A percentile compares a stretch with the other conserved stretches of the same genome.
phyloP scores from a whole-genome alignment of 2,329 filamentous ascomycete species.

The Penicillium verrucosum region DNA sequence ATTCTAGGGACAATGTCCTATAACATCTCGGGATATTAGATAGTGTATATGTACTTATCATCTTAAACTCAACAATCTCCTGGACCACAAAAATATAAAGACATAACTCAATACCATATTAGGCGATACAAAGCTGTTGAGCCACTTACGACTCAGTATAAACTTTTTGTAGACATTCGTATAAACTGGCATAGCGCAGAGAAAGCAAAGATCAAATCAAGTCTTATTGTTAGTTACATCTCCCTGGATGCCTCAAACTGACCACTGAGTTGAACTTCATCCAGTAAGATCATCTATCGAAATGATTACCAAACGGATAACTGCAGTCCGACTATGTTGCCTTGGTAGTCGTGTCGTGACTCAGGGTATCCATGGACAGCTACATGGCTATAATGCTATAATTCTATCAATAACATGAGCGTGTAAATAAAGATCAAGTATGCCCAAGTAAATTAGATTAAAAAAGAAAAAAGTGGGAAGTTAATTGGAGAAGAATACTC shows the following conservation, averaged over 20 bases:
- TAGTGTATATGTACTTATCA: neutral
- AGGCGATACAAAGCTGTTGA: neutral
- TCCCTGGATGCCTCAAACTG: neutral
- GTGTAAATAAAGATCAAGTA: neutral
- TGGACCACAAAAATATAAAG: neutral
- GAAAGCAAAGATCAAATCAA: neutral
- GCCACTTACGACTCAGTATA: neutral
- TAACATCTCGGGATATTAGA: neutral
- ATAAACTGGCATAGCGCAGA: neutral
- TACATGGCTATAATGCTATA: neutral
- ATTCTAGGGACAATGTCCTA: too few species aligned
- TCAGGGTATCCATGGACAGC: neutral
- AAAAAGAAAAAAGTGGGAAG: neutral
- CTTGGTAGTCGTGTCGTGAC: neutral
- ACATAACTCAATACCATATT: neutral
- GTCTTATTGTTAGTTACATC: neutral
- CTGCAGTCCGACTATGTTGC: constrained; percentile 3
- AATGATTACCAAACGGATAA: neutral
- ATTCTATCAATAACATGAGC: too few species aligned
- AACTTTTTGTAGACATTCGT: too few species aligned
- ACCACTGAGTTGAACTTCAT: neutral
- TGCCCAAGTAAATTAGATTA: neutral
- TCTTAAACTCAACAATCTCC: neutral
- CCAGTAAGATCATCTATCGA: neutral
- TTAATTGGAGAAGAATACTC: neutral